These are phyloP conservation scores for Fonsecaea erecta DNA, from an alignment of 2,329 filamentous ascomycete genomes.

Conservation along the genomic window DNA sequence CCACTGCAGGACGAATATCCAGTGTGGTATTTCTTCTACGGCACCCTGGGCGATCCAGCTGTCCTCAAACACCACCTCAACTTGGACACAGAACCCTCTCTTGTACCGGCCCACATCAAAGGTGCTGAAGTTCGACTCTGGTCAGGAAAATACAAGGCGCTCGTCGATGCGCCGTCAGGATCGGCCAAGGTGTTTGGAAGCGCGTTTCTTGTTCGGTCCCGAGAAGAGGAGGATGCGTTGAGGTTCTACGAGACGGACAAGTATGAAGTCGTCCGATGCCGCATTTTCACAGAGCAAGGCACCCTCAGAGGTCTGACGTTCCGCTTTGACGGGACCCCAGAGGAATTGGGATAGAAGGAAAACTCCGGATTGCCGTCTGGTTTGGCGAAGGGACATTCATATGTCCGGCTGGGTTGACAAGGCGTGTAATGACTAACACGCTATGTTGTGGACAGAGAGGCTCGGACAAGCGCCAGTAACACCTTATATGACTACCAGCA, in stretches of 20 bases:
- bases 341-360: conserved; percentile 21
- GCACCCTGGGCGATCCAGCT: conserved; percentile 43
- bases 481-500: too few species aligned
- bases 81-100: conserved; percentile 36
- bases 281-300: conserved; percentile 37
- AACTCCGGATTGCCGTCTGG: too few species aligned
- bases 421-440: too few species aligned
- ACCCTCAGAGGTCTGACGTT: conserved; percentile 25
- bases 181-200: conserved; percentile 38
- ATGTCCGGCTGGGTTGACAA: too few species aligned
- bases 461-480: too few species aligned
- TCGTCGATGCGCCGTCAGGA: conserved; percentile 42
- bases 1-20: conserved; percentile 43
- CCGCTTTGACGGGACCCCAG: conserved; percentile 16
- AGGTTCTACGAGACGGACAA: conserved; percentile 46
- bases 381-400: too few species aligned
- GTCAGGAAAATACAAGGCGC: conserved; percentile 48
- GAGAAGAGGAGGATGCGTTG: conserved; percentile 44
- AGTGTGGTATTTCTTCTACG: conserved; percentile 54
- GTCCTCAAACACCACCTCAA: conserved; percentile 43
- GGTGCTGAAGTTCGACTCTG: conserved; percentile 44
- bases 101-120: conserved; percentile 40
- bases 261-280: conserved; percentile 47
- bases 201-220: conserved; percentile 41
- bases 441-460: too few species aligned